Base-by-base conservation (phyloP, 108 stramenopile species). In the Asterionellopsis glacialis region DNA sequence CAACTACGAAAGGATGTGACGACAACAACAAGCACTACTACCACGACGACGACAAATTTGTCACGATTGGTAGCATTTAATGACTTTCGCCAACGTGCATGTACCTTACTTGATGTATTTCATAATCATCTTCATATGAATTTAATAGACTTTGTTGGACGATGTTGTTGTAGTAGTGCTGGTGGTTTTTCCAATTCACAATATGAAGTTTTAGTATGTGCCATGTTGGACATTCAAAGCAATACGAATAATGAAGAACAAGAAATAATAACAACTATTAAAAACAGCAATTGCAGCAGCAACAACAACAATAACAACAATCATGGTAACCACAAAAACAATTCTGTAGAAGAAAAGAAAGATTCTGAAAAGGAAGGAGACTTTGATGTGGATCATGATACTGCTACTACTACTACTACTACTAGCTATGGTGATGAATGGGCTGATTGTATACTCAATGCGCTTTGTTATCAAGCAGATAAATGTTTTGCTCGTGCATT, bases 401-500 rank as follows among this genome's bases (percentile, higher is more conserved):
- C n/a, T n/a, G n/a, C n/a, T n/a, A n/a, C n/a, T n/a, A n/a, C n/a
- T n/a, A n/a, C n/a, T n/a, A n/a, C n/a, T n/a, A n/a, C n/a, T n/a
- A n/a, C n/a, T n/a, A 41, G 42, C 38, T 14, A 62, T 24, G 24
- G 40, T 27, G 19, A 11, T 9, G 6, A 11, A 9, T 71, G 70
- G 70, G 14, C 64, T 43, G 13, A 64, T 15, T 43, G 47, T 23
- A 50, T 71, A 11, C 9, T 48, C 6, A 18, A 57, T 2, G 13
- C 72, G 1, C 42, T 73, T 2, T 73, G 43, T 55, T 68, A 50
- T 57, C 73, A 84, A 43, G 57, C 68, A 12, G 75, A 80, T 19
- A 57, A 64, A 61, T 66, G 68, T 11, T 69, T 84, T 18, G 79
- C 79, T 1, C 26, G 65, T 39, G 73, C 79, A 0, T 44, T 84